Percentiles rank a stretch among this genome's conserved stretches.
Evolutionary conservation across 2,329 filamentous ascomycete genomes (phyloP).

Genomic region (Phoma sp.): DNA sequence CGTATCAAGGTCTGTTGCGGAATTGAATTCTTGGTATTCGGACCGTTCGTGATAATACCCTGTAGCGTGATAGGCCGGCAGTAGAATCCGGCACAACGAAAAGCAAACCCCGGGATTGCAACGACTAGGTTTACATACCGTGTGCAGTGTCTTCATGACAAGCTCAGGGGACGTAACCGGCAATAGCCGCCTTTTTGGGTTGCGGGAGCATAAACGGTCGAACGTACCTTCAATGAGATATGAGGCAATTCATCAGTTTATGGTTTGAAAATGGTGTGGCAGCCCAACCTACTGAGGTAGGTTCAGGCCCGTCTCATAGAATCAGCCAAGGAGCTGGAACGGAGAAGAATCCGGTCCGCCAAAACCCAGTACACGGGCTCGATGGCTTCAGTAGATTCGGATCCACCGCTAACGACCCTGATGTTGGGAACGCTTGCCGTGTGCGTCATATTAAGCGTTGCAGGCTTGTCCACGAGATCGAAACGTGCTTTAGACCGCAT

Average conservation of each 20-base stretch:
- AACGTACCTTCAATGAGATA: too few relatives aligned
- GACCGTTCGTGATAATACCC: constrained; percentile 8
- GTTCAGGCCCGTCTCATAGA: constrained; percentile 4
- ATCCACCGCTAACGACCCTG: constrained; percentile 13
- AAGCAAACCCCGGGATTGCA: too few relatives aligned
- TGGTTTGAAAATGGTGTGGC: background rate
- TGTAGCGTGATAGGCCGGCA: too few relatives aligned
- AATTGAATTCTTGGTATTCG: constrained; percentile 8
- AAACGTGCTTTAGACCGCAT: constrained; percentile 1
- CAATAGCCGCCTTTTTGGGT: too few relatives aligned
- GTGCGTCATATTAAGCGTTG: constrained; percentile 9
- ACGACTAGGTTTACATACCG: too few relatives aligned
- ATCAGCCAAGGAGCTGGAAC: constrained; percentile 20
- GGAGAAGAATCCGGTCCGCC: constrained; percentile 26
- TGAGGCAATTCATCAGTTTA: background rate
- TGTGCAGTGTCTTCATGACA: too few relatives aligned
- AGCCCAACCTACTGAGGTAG: background rate
- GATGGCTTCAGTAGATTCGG: constrained; percentile 12
- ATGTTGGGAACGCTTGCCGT: constrained; percentile 2
- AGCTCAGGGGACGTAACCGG: too few relatives aligned
- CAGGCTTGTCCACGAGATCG: constrained; percentile 9
- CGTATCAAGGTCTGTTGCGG: background rate
- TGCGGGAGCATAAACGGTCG: too few relatives aligned
- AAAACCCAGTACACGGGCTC: constrained; percentile 21
- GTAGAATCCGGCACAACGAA: too few relatives aligned